phyloP scores from a whole-genome alignment of 2,329 filamentous ascomycete species.

The Plenodomus biglobosus region DNA sequence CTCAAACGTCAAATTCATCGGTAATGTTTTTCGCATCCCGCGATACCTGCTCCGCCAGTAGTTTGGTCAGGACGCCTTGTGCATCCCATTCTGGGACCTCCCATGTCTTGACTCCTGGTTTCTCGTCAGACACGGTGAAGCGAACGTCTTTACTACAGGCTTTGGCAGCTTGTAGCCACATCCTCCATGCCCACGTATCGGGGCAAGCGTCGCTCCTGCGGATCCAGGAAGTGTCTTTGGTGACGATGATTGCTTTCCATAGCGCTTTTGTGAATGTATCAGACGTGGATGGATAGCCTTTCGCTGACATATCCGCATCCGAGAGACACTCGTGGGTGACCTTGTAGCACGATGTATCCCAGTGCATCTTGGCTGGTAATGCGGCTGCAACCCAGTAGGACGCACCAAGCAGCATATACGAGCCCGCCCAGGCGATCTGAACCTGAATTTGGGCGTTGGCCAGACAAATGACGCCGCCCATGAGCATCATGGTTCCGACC shows the following conservation, averaged over 20 bases:
- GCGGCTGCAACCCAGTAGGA: conserved; percentile 56
- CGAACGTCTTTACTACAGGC: conserved; percentile 21
- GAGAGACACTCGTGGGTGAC: conserved; percentile 44
- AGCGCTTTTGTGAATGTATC: conserved; percentile 51
- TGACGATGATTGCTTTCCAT: conserved; percentile 53
- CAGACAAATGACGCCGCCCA: conserved; percentile 55
- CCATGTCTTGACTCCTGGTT: conserved; percentile 27
- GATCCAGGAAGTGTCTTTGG: conserved; percentile 50
- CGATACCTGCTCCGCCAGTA: conserved; percentile 24
- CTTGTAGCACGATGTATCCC: conserved; percentile 51
- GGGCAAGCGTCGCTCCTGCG: conserved; percentile 45
- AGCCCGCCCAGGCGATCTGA: conserved; percentile 53
- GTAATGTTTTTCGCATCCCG: conserved; percentile 18
- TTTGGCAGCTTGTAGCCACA: conserved; percentile 46
- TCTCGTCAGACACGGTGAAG: conserved; percentile 8
- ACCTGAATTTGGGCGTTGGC: conserved; percentile 52
- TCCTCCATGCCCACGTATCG: conserved; percentile 45
- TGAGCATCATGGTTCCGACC: conserved; percentile 54
- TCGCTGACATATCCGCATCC: conserved; percentile 38
- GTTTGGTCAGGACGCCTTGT: conserved; percentile 21
- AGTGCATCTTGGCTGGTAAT: conserved; percentile 50
- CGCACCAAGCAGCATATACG: conserved; percentile 54
- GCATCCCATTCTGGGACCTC: conserved; percentile 41
- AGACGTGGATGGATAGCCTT: conserved; percentile 37
- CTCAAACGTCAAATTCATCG: background rate